phyloP scores from a whole-genome alignment of 805 yeast genomes.

The Starmerella stigmatis region DNA sequence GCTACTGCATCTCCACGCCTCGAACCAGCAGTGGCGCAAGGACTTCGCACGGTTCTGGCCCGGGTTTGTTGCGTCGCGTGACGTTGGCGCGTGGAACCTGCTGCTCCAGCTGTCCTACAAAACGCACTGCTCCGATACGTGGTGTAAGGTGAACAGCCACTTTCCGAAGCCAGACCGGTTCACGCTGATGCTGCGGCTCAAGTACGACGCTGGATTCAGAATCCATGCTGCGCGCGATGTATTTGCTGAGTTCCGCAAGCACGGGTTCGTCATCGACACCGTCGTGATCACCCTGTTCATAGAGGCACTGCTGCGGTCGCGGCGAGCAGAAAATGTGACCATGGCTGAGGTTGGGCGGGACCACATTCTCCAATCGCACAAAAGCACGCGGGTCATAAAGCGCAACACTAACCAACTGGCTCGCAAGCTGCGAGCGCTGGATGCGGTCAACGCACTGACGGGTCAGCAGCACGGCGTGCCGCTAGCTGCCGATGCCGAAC shows the following conservation, averaged over 20 bases:
- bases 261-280: slow-evolving; percentile 25
- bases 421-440: slow-evolving; percentile 12
- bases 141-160: slow-evolving; percentile 21
- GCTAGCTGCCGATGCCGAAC: slow-evolving; percentile 5
- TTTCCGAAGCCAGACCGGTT: slow-evolving; percentile 26
- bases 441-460: slow-evolving; percentile 5
- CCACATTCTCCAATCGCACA: slow-evolving; percentile 3
- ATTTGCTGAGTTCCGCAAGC: slow-evolving; percentile 18
- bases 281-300: slow-evolving; percentile 24
- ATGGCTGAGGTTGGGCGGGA: slow-evolving; percentile 25
- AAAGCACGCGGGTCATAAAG: background rate
- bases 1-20: background rate
- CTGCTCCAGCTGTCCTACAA: slow-evolving; percentile 27
- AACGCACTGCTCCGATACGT: slow-evolving; percentile 17
- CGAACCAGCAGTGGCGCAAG: slow-evolving; percentile 8
- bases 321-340: slow-evolving; percentile 18
- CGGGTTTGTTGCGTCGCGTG: slow-evolving; percentile 13
- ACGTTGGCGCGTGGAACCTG: slow-evolving; percentile 26
- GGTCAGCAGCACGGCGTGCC: slow-evolving; percentile 6
- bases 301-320: slow-evolving; percentile 19
- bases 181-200: slow-evolving; percentile 26
- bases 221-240: slow-evolving; percentile 8
- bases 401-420: slow-evolving; percentile 2
- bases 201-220: slow-evolving; percentile 15
- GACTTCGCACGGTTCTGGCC: slow-evolving; percentile 14